Conservation (phyloP, 805 yeast species). For the Candida easanensis region DNA sequence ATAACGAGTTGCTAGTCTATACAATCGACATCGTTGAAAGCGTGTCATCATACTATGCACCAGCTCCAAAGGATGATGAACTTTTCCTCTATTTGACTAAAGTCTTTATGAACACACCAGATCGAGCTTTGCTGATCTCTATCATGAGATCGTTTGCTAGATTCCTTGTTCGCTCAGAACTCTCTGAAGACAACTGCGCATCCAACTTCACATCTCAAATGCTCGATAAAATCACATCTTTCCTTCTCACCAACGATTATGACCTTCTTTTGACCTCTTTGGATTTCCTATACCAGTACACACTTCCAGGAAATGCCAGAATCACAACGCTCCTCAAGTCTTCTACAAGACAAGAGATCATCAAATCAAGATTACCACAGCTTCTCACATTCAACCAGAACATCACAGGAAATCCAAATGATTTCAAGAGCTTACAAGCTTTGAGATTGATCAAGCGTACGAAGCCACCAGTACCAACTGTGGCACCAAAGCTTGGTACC, state of each 20-base stretch:
- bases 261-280: conserved; percentile 72
- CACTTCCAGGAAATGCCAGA: conserved; percentile 60
- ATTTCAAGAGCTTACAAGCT: conserved; percentile 22
- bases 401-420: conserved; percentile 33
- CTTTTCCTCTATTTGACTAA: conserved; percentile 55
- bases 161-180: conserved; percentile 59
- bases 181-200: conserved; percentile 47
- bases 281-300: conserved; percentile 79
- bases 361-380: conserved; percentile 61
- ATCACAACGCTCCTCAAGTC: conserved; percentile 48
- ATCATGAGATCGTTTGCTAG: conserved; percentile 77
- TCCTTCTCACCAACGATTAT: conserved; percentile 59
- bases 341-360: conserved; percentile 46
- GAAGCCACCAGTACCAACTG: conserved; percentile 59
- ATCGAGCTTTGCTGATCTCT: conserved; percentile 67
- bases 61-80: conserved; percentile 67
- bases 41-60: conserved; percentile 76
- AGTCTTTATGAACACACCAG: conserved; percentile 52
- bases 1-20: conserved; percentile 62
- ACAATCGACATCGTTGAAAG: conserved; percentile 81
- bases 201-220: conserved; percentile 42
- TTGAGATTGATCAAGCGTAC: conserved; percentile 52
- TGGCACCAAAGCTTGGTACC: conserved; percentile 58
- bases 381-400: conserved; percentile 49
- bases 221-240: conserved; percentile 55